Conservation (phyloP, 2,329 filamentous ascomycete genomes). For the Conoideocrella luteorostrata region DNA sequence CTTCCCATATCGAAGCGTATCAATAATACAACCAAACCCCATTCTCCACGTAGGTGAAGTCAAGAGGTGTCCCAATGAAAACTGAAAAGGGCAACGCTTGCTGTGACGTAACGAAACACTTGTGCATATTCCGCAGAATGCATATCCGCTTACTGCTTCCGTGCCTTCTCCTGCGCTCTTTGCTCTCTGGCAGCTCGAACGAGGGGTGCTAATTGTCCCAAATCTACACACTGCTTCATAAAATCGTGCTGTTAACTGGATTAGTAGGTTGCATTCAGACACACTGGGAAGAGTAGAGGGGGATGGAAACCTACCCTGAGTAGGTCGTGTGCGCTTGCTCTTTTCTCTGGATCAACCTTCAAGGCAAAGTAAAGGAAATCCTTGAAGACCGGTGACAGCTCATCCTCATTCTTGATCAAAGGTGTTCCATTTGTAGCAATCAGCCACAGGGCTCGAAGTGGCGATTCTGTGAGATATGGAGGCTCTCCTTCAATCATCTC, state of each 20-base stretch:
- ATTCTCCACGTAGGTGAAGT: background rate
- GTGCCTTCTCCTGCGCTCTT: slow-evolving; percentile 75
- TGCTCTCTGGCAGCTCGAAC: slow-evolving; percentile 81
- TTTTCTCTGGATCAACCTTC: slow-evolving; percentile 95
- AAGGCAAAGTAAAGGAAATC: slow-evolving; percentile 91
- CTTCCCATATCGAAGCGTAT: background rate
- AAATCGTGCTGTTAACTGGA: slow-evolving; percentile 59
- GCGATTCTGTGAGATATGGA: slow-evolving; percentile 92
- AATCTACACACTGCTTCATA: slow-evolving; percentile 68
- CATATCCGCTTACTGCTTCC: slow-evolving; percentile 39
- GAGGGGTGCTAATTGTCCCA: slow-evolving; percentile 74
- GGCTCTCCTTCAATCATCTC: slow-evolving; percentile 99
- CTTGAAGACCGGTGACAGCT: slow-evolving; percentile 72
- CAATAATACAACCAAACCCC: slow-evolving; percentile 2
- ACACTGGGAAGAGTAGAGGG: background rate
- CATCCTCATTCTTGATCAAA: slow-evolving; percentile 86
- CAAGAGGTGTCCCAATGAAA: background rate
- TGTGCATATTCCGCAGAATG: slow-evolving; percentile 2
- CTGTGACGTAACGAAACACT: slow-evolving; percentile 7
- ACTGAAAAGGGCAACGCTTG: slow-evolving; percentile 8
- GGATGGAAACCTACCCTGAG: slow-evolving; percentile 61
- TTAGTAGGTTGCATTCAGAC: background rate
- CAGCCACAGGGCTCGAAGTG: slow-evolving; percentile 84
- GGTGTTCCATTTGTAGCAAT: slow-evolving; percentile 97
- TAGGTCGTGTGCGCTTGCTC: slow-evolving; percentile 89